Evolutionary conservation across 2,329 filamentous ascomycete genomes (phyloP).

Genomic region (Colletotrichum brevisporum): DNA sequence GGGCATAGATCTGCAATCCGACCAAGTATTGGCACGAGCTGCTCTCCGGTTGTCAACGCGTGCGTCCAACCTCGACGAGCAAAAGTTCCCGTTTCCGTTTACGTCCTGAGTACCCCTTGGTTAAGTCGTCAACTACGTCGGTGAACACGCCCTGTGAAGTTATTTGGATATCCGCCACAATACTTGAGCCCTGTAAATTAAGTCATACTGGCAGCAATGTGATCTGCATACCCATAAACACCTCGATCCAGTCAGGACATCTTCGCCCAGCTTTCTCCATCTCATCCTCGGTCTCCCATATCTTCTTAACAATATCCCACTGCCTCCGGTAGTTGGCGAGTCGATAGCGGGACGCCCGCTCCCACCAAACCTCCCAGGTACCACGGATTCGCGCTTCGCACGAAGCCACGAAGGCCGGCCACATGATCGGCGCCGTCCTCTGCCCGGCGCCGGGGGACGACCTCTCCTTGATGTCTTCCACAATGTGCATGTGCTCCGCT

Average conservation of each 20-base stretch:
- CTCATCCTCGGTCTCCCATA: slow-evolving; percentile 12
- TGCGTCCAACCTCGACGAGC: too few species aligned
- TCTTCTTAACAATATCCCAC: slow-evolving; percentile 17
- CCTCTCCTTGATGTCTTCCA: slow-evolving; percentile 21
- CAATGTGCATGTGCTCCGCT: slow-evolving; percentile 20
- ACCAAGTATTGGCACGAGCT: neutral
- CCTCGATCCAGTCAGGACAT: slow-evolving; percentile 17
- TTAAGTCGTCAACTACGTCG: too few species aligned
- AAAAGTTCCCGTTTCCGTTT: too few species aligned
- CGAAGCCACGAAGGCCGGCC: slow-evolving; percentile 22
- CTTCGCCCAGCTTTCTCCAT: neutral
- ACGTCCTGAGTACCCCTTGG: too few species aligned
- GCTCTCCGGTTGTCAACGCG: too few species aligned
- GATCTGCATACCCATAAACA: slow-evolving; percentile 2
- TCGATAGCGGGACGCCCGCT: slow-evolving; percentile 3
- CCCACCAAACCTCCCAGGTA: slow-evolving; percentile 18
- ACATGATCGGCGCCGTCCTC: slow-evolving; percentile 22
- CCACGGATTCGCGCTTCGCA: slow-evolving; percentile 7
- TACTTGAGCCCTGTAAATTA: too few species aligned
- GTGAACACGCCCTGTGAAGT: too few species aligned
- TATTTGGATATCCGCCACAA: too few species aligned
- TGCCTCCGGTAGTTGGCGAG: slow-evolving; percentile 16
- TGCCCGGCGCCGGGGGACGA: neutral
- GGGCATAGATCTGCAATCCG: neutral
- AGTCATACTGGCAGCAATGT: slow-evolving; percentile 11